A percentile compares a stretch with the other conserved stretches of the same genome.
These are phyloP conservation scores for Candida jianshihensis DNA, from an alignment of 805 yeast species.

Conservation along the genomic window DNA sequence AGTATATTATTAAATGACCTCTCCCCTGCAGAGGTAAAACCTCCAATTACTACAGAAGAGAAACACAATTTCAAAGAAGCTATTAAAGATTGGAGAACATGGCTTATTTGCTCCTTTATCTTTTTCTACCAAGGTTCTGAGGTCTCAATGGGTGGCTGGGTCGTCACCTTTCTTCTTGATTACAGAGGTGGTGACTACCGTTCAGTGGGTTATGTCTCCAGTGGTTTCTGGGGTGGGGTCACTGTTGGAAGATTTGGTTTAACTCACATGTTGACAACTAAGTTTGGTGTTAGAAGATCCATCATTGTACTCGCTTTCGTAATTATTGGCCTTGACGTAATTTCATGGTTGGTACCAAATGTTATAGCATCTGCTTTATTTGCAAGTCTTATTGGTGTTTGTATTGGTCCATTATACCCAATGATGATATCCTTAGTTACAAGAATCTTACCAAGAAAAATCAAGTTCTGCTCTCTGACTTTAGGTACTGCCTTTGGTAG, in stretches of 20 bases:
- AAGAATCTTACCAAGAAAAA: slow-evolving; percentile 42
- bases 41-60: too few species aligned
- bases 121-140: slow-evolving; percentile 61
- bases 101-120: slow-evolving; percentile 46
- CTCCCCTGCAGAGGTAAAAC: too few species aligned
- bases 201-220: slow-evolving; percentile 48
- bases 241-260: slow-evolving; percentile 49
- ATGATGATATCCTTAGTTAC: slow-evolving; percentile 39
- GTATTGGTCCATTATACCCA: slow-evolving; percentile 53
- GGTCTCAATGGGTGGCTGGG: slow-evolving; percentile 60
- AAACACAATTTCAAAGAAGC: slow-evolving; percentile 32
- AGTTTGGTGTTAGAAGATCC: slow-evolving; percentile 39
- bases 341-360: slow-evolving; percentile 44
- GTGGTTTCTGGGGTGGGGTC: slow-evolving; percentile 64
- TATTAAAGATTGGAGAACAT: slow-evolving; percentile 34
- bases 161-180: slow-evolving; percentile 48
- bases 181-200: slow-evolving; percentile 38
- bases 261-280: slow-evolving; percentile 31
- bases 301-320: slow-evolving; percentile 28
- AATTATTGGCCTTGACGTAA: slow-evolving; percentile 31
- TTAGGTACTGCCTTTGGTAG: slow-evolving; percentile 50
- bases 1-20: too few species aligned
- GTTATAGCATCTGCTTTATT: slow-evolving; percentile 40
- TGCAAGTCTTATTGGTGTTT: slow-evolving; percentile 41
- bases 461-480: slow-evolving; percentile 42